These are phyloP conservation scores for Cytospora piceae DNA, from an alignment of 2,329 filamentous ascomycete genomes.

Conservation along the genomic window DNA sequence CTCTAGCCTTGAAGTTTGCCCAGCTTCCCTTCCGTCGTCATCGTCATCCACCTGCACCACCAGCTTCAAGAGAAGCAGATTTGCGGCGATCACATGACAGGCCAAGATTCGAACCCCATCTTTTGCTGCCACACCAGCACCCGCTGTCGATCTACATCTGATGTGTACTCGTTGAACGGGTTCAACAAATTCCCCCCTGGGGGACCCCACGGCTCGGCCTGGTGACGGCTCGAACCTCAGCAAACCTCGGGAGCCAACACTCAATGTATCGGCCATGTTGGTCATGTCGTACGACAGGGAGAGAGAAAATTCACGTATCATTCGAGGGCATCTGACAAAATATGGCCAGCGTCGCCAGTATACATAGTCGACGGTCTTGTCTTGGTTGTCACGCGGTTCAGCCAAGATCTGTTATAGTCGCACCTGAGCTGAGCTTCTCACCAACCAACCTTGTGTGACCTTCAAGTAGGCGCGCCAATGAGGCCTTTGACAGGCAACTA, in stretches of 20 bases:
- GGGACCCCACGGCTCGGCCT: neutral
- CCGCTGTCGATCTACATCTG: neutral
- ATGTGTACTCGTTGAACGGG: neutral
- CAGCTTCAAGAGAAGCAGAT: neutral
- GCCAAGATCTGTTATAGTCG: neutral
- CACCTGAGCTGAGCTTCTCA: neutral
- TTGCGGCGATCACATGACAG: constrained; percentile 1
- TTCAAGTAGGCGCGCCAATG: constrained; percentile 15
- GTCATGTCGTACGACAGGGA: neutral
- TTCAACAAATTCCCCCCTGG: neutral
- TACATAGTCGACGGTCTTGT: neutral
- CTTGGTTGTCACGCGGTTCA: neutral
- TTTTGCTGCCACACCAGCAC: neutral
- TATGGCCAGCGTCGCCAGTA: neutral
- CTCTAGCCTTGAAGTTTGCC: neutral
- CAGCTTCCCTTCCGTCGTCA: neutral
- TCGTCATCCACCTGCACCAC: neutral
- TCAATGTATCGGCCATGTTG: neutral
- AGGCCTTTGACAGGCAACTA: constrained; percentile 6
- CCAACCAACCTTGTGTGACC: constrained; percentile 2
- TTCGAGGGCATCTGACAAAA: neutral
- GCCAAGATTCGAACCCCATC: constrained; percentile 3
- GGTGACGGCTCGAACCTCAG: neutral
- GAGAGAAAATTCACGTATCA: neutral
- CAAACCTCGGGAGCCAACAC: constrained; percentile 2